Evolutionary conservation across 768 basidiomycete species (phyloP), one percentile per base, ranked within the genome.

Genomic region (Lactarius quietus): DNA sequence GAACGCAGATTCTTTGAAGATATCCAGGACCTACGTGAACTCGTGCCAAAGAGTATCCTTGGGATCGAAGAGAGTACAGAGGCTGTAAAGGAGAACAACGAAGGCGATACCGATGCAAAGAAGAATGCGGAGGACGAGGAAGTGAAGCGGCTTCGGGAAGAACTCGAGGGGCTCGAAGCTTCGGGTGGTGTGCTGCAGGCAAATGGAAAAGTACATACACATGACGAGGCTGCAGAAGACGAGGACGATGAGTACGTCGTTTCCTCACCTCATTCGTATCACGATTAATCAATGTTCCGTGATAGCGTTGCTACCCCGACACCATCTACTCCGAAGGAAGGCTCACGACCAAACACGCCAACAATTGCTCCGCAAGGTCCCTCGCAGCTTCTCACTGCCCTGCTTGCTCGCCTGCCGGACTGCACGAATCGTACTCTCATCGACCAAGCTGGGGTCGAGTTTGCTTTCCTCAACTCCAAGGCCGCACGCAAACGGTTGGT

Each of bases 391-490:
- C 83, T 99, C 55, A 94, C 92, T 5, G 91, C 93, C 14, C 80
- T 99, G 23, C 86, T 99, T 43, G 87, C 90, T 38, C 90, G 95
- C 33, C 81, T 99, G 14, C 92, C 96, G 0, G 96, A 99, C 74
- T 91, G 92, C n/a, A 95, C 92, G 15, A 98, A 94, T 72, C 86
- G 92, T 18, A 83, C 85, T 2, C 75, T 93, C 65, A 91, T 98
- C 63, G 97, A 99, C 73, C 93, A 96, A 76, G 89, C 90, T 33
- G 95, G 95, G 0, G 86, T 98, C 43, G 96, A 99, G 68, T 99
- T 99, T 74, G 93, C 94, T 0, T 93, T 95, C 72, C 80, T 99
- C 63, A 99, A 98, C 73, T 95, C 94, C 51, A 98, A 98, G 74
- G 94, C 96, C 26, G 93, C 95, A 15, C 81, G 97, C 70, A 98